Percentiles rank a stretch among this genome's conserved stretches.
Evolutionary conservation across 1,284 basidiomycete species (phyloP).

Genomic region (Ganoderma leucocontextum): DNA sequence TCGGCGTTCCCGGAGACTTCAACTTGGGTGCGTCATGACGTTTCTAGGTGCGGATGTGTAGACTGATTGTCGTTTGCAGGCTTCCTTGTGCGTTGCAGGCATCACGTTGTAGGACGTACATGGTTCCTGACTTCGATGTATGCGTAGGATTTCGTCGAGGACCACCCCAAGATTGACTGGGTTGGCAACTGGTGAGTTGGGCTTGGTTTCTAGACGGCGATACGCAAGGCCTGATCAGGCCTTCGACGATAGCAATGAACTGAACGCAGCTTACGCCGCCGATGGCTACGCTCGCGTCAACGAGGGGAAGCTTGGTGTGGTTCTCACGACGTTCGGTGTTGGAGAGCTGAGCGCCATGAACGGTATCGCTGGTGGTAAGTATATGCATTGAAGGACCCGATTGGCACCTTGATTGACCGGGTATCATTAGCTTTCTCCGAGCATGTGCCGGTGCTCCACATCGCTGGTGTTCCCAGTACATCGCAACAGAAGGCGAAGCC

Average conservation of each 20-base stretch:
- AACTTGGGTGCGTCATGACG: conserved; percentile 68
- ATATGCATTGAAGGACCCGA: not conserved
- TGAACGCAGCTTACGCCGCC: conserved; percentile 91
- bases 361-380: conserved; percentile 74
- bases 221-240: not conserved
- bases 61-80: conserved; percentile 32
- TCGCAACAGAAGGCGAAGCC: conserved; percentile 73
- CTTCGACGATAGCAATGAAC: conserved; percentile 69
- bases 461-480: conserved; percentile 89
- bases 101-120: not conserved
- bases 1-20: conserved; percentile 94
- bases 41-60: not conserved
- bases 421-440: conserved; percentile 74
- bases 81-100: conserved; percentile 59
- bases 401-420: not conserved
- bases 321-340: conserved; percentile 91
- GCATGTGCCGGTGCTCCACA: conserved; percentile 91
- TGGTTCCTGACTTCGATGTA: conserved; percentile 6
- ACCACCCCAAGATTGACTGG: conserved; percentile 84
- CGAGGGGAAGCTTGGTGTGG: conserved; percentile 73
- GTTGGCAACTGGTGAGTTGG: conserved; percentile 81
- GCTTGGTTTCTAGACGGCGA: not conserved
- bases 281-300: conserved; percentile 94
- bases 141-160: conserved; percentile 83
- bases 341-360: conserved; percentile 89